A percentile compares a stretch with the other conserved stretches of the same genome.
phyloP scores from a whole-genome alignment of 768 basidiomycete species.

The Cytidiella melzeri region DNA sequence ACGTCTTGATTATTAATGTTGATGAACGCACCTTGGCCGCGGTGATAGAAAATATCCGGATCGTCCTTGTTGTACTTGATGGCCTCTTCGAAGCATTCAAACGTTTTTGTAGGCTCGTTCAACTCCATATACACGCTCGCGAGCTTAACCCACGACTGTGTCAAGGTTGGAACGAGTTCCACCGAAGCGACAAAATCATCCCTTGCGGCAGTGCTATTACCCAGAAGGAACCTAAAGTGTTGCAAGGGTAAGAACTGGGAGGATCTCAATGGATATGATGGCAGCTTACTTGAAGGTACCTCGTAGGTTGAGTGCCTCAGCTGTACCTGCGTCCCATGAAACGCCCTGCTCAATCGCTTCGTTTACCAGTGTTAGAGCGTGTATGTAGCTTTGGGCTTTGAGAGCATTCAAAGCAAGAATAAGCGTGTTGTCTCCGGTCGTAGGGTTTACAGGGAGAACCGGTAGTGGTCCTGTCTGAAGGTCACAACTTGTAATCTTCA shows the following conservation, averaged over 20 bases:
- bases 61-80: conserved; percentile 76
- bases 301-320: conserved; percentile 86
- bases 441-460: conserved; percentile 63
- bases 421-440: conserved; percentile 80
- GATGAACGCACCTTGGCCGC: conserved; percentile 73
- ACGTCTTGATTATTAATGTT: too few species aligned
- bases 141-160: conserved; percentile 92
- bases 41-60: conserved; percentile 97
- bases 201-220: conserved; percentile 78
- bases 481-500: conserved; percentile 5
- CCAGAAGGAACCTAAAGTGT: conserved; percentile 82
- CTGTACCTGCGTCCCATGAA: conserved; percentile 65
- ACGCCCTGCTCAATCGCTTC: conserved; percentile 87
- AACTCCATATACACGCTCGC: conserved; percentile 98
- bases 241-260: too few species aligned
- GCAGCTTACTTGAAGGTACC: conserved; percentile 90
- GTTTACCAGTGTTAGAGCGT: conserved; percentile 72
- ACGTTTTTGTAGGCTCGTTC: conserved; percentile 71
- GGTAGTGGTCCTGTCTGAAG: conserved; percentile 54
- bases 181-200: conserved; percentile 76
- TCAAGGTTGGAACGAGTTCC: conserved; percentile 56
- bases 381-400: conserved; percentile 75
- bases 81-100: conserved; percentile 89
- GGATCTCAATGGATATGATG: too few species aligned
- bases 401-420: conserved; percentile 78